Percentiles rank a stretch among this genome's conserved stretches.
Conservation (phyloP, 306 rosid species). For the Citrullus colocynthis region DNA sequence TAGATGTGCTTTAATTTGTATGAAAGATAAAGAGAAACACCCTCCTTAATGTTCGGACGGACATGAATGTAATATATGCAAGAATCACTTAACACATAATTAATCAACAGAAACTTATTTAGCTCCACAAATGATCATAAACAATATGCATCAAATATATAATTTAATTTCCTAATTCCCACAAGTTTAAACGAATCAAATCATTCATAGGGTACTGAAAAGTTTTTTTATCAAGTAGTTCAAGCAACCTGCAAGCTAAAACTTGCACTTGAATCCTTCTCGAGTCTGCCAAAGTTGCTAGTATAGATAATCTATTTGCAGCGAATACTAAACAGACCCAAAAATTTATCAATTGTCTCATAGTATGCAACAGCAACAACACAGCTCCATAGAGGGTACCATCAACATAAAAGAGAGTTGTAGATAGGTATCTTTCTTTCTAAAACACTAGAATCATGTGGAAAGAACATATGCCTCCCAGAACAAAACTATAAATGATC, state of each 20-base stretch:
- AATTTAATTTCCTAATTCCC: background rate
- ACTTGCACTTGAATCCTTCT: background rate
- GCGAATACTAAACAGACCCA: background rate
- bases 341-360: background rate
- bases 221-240: background rate
- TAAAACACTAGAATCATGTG: background rate
- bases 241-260: background rate
- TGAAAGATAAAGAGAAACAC: background rate
- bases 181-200: background rate
- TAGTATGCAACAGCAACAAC: background rate
- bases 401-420: background rate
- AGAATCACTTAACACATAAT: background rate
- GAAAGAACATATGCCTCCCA: background rate
- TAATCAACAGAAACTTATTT: background rate
- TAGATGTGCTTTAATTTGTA: background rate
- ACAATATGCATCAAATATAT: background rate
- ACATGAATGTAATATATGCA: background rate
- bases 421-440: background rate
- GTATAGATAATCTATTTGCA: background rate
- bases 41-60: background rate
- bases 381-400: background rate
- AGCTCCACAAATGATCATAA: too few relatives aligned
- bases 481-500: background rate
- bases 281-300: background rate
- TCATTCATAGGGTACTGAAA: background rate